phyloP scores from a whole-genome alignment of 768 basidiomycete species.

The Hygrocybe coccinea region DNA sequence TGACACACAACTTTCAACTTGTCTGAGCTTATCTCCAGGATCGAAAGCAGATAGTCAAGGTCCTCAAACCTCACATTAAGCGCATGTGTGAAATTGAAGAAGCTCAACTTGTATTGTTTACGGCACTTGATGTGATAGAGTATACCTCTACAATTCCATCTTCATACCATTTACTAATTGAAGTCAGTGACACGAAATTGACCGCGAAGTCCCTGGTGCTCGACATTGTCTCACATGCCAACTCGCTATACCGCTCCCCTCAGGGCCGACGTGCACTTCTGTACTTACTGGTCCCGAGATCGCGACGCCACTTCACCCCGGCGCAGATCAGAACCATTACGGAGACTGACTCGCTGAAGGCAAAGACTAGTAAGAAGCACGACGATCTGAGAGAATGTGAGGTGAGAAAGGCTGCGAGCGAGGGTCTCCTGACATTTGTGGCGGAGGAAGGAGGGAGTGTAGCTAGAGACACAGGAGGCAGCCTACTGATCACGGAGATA shows the following conservation, averaged over 20 bases:
- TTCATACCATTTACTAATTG: neutral
- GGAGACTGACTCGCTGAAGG: constrained; percentile 64
- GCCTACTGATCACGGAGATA: constrained; percentile 71
- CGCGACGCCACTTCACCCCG: constrained; percentile 83
- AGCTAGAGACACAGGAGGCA: constrained; percentile 73
- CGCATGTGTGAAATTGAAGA: constrained; percentile 87
- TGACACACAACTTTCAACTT: neutral
- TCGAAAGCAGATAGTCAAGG: constrained; percentile 86
- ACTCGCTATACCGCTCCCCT: constrained; percentile 52
- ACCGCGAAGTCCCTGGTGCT: constrained; percentile 73
- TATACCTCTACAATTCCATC: constrained; percentile 33
- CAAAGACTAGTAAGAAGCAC: constrained; percentile 83
- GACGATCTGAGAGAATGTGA: constrained; percentile 58
- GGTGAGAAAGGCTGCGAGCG: constrained; percentile 67
- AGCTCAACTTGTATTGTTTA: constrained; percentile 85
- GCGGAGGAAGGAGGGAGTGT: constrained; percentile 55
- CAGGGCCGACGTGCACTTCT: constrained; percentile 81
- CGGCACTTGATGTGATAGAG: constrained; percentile 88
- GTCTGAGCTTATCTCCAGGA: constrained; percentile 42
- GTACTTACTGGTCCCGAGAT: constrained; percentile 78
- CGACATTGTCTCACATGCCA: constrained; percentile 56
- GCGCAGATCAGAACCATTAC: constrained; percentile 66
- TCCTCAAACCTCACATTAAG: constrained; percentile 83
- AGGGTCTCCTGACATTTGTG: constrained; percentile 67
- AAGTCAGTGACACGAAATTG: constrained; percentile 80